Conservation (phyloP, 176 grass and related monocot genomes). For the Oryza officinalis region DNA sequence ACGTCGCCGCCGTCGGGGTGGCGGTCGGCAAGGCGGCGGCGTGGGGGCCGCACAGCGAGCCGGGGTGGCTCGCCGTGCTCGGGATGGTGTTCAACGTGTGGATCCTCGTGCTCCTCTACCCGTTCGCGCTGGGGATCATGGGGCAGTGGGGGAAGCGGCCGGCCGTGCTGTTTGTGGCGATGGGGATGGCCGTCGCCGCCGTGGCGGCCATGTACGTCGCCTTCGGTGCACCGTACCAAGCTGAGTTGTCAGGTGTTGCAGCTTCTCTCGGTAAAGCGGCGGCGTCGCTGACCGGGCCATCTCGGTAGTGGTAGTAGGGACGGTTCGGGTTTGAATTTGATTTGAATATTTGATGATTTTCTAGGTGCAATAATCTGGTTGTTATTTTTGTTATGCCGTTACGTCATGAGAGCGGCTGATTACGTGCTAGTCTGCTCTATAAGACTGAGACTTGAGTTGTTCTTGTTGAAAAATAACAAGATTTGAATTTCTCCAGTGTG, state of each 20-base stretch:
- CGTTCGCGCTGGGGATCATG: slow-evolving; percentile 51
- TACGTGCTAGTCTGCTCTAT: not conserved
- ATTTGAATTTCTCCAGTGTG: too few species aligned
- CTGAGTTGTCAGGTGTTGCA: slow-evolving; percentile 4
- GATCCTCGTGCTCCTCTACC: slow-evolving; percentile 54
- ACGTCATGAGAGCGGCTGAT: not conserved
- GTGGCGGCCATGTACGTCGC: slow-evolving; percentile 12
- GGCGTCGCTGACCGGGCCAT: not conserved
- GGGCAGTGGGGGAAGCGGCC: slow-evolving; percentile 47
- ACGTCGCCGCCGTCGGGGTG: slow-evolving; percentile 36
- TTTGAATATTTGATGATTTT: not conserved
- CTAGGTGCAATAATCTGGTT: not conserved
- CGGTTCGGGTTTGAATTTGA: not conserved
- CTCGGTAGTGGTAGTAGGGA: slow-evolving; percentile 25
- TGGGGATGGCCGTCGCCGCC: slow-evolving; percentile 16
- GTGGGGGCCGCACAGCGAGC: slow-evolving; percentile 20
- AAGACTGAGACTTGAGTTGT: too few species aligned
- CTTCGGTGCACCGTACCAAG: not conserved
- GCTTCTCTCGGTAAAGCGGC: not conserved
- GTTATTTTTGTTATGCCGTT: not conserved
- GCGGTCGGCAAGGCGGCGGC: slow-evolving; percentile 37
- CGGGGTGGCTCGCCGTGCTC: slow-evolving; percentile 26
- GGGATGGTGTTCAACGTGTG: slow-evolving; percentile 56
- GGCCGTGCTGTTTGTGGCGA: not conserved
- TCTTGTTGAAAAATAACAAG: too few species aligned